Percentiles rank a stretch among this genome's conserved stretches.
Evolutionary conservation across 2,329 filamentous ascomycete genomes (phyloP).

Genomic region (Colletotrichum neosansevieriae): DNA sequence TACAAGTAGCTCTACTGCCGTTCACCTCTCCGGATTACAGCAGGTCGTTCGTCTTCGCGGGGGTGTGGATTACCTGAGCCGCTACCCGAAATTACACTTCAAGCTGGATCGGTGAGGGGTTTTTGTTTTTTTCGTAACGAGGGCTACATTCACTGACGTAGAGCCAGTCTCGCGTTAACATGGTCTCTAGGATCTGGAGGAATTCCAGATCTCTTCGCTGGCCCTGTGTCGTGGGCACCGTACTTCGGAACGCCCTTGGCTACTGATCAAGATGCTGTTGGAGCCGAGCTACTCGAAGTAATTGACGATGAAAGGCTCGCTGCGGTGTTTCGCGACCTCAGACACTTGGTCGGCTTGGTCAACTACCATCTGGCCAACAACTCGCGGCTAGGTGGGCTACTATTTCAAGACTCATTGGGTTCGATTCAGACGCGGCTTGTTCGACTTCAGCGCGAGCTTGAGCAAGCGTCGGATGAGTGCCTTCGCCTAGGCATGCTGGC

Average conservation of each 20-base stretch:
- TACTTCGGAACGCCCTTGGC: background rate
- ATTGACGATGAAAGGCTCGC: background rate
- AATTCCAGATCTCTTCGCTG: background rate
- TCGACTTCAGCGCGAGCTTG: background rate
- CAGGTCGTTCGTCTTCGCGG: constrained; percentile 14
- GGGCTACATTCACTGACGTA: background rate
- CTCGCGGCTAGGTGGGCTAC: background rate
- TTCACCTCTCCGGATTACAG: constrained; percentile 18
- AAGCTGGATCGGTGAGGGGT: constrained; percentile 14
- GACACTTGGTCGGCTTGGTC: background rate
- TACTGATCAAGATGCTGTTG: background rate
- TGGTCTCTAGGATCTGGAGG: background rate
- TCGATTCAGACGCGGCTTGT: background rate
- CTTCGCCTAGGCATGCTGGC: constrained; percentile 7
- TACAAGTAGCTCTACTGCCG: constrained; percentile 4
- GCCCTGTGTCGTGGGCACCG: background rate
- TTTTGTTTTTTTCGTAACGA: background rate
- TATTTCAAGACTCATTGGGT: constrained; percentile 4
- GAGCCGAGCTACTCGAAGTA: background rate
- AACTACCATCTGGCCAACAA: background rate
- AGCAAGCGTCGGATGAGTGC: background rate
- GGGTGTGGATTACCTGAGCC: background rate
- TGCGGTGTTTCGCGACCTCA: background rate
- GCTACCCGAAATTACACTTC: background rate
- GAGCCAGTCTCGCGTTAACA: constrained; percentile 1